Base-by-base conservation (phyloP, 2,329 filamentous ascomycete species). In the Ophiocordyceps australis region DNA sequence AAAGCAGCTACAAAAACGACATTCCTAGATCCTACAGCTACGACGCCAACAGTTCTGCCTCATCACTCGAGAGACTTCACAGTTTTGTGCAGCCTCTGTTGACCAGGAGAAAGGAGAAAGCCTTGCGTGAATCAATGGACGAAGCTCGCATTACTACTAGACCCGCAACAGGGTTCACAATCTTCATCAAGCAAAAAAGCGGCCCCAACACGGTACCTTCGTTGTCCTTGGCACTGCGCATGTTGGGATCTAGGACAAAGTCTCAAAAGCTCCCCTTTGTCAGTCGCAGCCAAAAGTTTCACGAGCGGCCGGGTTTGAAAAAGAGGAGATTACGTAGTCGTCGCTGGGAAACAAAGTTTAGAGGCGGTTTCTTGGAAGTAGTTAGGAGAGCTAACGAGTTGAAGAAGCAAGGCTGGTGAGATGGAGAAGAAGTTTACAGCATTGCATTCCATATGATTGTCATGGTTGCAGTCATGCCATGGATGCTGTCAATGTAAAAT, bases 381-480 rank as follows among this genome's bases (percentile, higher is more conserved):
- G 64, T 80, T 7, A 45, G 40, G 21, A 59, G 78, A 36, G 78
- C 82, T 5, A 56, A 65, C 42, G 65, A 78, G 45, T 57, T 91
- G 53, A 75, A 67, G 38, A 66, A 57, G 43, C 79, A 89, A 52
- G 81, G 81, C 3, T 89, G 82, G 80, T 91, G 52, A 18, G 18
- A 12, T 7, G n/a, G n/a, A n/a, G n/a, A n/a, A n/a, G n/a, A n/a
- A n/a, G n/a, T n/a, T n/a, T n/a, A n/a, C n/a, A n/a, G n/a, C n/a
- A n/a, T n/a, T n/a, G n/a, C n/a, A n/a, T n/a, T n/a, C n/a, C n/a
- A n/a, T n/a, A n/a, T n/a, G n/a, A n/a, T n/a, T n/a, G n/a, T n/a
- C n/a, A n/a, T n/a, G n/a, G n/a, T n/a, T n/a, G n/a, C n/a, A n/a
- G n/a, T n/a, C n/a, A n/a, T n/a, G n/a, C n/a, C n/a, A n/a, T n/a